Conservation (phyloP, 257 asterid genomes). For the Ballota nigra region DNA sequence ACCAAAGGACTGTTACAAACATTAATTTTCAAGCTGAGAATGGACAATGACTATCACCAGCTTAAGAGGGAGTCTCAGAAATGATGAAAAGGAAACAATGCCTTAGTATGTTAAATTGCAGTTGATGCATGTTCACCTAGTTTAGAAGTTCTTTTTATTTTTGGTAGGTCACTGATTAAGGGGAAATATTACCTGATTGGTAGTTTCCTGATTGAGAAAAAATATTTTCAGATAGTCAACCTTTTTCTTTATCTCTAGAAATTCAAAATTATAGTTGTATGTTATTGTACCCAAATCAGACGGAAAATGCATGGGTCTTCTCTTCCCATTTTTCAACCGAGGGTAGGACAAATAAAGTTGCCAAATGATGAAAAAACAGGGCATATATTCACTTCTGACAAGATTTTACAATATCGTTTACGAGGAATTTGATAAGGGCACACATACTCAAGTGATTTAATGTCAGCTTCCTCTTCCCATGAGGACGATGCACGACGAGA, state of each 20-base stretch:
- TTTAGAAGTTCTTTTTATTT: neutral
- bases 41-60: neutral
- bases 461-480: slow-evolving; percentile 96
- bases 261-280: neutral
- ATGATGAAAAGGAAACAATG: neutral
- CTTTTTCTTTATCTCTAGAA: neutral
- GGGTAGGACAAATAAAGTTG: neutral
- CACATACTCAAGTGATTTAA: slow-evolving; percentile 95
- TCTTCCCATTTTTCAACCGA: neutral
- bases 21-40: neutral
- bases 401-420: neutral
- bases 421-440: slow-evolving; percentile 17
- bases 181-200: neutral
- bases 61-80: neutral
- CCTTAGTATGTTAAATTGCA: neutral
- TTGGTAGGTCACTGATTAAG: neutral
- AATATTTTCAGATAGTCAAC: neutral
- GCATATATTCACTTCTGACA: slow-evolving; percentile 15
- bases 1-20: neutral
- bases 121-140: neutral
- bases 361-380: neutral
- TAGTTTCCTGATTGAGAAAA: neutral
- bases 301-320: neutral
- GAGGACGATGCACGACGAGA: slow-evolving; percentile 92
- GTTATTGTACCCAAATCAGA: neutral